Base-by-base conservation (phyloP, 352 stramenopile genomes). In the Pythium brassicae region DNA sequence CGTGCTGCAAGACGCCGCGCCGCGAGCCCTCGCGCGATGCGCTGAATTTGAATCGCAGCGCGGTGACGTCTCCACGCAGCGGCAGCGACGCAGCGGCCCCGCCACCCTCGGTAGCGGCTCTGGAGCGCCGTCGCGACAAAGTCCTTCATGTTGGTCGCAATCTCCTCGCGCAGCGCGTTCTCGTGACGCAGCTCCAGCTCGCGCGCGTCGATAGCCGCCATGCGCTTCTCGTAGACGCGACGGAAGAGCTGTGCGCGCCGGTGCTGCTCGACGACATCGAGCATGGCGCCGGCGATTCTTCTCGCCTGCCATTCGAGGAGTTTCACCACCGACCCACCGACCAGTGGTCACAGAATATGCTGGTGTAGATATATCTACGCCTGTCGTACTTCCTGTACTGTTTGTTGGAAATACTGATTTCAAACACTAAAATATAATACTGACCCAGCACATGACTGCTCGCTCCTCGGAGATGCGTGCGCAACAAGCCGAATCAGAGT, bases 101-200 rank as follows among this genome's bases (percentile, higher is more conserved):
- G 72, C 70, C 71, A 94, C 0, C 83, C 79, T 9, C 81, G 76
- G 56, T 75, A 89, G 17, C 68, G 64, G 40, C 78, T 72, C 62
- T 92, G 83, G 4, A 93, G 57, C 26, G 76, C 76, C 8, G 76
- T 86, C 9, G 83, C 83, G 27, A 92, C 79, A 22, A 86, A 88
- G 57, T 81, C 61, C 23, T 82, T 85, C 74, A 86, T 87, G 61
- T 89, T 92, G 55, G 65, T 53, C 26, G 78, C 59, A 44, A 89
- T 88, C 53, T 93, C 83, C 49, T 90, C 81, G 23, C 78, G 73
- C 9, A 92, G 50, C 12, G 71, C 73, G 69, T 92, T 87, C 25
- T 87, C 75, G 11, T 61, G 59, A 5, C 77, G 73, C 27, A 89
- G 57, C 61, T 65, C 62, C 1, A 64, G 59, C 57, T 87, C 77